Percentiles rank a stretch among this genome's conserved stretches.
Evolutionary conservation across 805 yeast species (phyloP).

Genomic region (Ascoidea rubescens): DNA sequence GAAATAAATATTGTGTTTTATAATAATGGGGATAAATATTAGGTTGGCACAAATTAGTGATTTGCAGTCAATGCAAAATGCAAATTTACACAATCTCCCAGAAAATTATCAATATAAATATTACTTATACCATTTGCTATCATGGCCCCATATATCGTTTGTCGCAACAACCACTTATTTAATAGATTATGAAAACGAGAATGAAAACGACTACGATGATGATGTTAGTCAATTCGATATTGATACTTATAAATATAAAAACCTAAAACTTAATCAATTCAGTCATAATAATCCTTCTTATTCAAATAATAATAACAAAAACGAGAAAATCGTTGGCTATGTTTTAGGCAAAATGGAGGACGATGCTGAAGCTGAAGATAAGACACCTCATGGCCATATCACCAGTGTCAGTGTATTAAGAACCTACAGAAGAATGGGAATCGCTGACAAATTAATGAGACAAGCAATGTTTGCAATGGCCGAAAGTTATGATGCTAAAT

Average conservation of each 20-base stretch:
- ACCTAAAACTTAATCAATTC: constrained; percentile 4
- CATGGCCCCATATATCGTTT: constrained; percentile 97
- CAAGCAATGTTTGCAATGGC: constrained; percentile 68
- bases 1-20: not conserved
- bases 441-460: constrained; percentile 85
- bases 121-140: constrained; percentile 82
- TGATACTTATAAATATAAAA: constrained; percentile 7
- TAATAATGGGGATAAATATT: constrained; percentile 65
- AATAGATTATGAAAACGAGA: constrained; percentile 15
- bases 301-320: constrained; percentile 48
- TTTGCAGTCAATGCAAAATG: constrained; percentile 91
- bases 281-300: constrained; percentile 50
- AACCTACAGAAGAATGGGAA: constrained; percentile 87
- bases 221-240: constrained; percentile 13
- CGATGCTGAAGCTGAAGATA: constrained; percentile 64
- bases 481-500: constrained; percentile 69
- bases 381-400: constrained; percentile 82
- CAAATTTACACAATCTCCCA: constrained; percentile 81
- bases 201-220: constrained; percentile 12
- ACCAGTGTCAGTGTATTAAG: constrained; percentile 92
- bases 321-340: constrained; percentile 89
- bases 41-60: constrained; percentile 80
- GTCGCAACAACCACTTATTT: constrained; percentile 78
- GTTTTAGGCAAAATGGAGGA: constrained; percentile 96
- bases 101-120: constrained; percentile 89